Percentiles rank a stretch among this genome's conserved stretches.
Evolutionary conservation across 495 filamentous ascomycete genomes (phyloP).

Genomic region (Glarea lozoyensis): DNA sequence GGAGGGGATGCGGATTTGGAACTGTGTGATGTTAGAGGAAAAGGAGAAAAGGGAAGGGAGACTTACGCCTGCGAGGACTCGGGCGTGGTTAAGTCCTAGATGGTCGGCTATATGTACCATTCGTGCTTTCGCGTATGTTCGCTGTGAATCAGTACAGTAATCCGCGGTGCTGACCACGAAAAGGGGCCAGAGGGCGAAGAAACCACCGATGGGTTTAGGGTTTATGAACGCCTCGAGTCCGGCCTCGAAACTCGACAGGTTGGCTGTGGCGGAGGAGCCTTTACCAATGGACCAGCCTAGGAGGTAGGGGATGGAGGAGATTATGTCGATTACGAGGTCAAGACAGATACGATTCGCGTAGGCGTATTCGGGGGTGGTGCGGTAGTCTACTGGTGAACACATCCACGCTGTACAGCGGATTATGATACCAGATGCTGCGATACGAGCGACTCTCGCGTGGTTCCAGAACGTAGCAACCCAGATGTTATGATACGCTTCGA

Average conservation of each 20-base stretch:
- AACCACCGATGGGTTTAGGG: conserved; percentile 36
- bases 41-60: not conserved
- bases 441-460: conserved; percentile 30
- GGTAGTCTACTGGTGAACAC: conserved; percentile 40
- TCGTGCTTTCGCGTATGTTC: conserved; percentile 36
- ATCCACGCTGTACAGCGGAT: conserved; percentile 44
- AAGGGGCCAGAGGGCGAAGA: conserved; percentile 35
- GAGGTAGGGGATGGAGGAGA: conserved; percentile 42
- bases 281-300: conserved; percentile 38
- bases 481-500: conserved; percentile 42
- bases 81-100: conserved; percentile 39
- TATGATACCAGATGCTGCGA: conserved; percentile 35
- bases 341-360: conserved; percentile 27
- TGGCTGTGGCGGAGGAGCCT: conserved; percentile 9
- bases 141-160: conserved; percentile 38
- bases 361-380: conserved; percentile 44
- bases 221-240: conserved; percentile 23
- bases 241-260: conserved; percentile 24
- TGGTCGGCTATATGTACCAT: conserved; percentile 35
- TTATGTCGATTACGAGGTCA: conserved; percentile 37
- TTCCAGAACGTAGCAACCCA: conserved; percentile 41
- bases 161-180: conserved; percentile 35
- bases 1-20: conserved; percentile 39
- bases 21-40: conserved; percentile 15
- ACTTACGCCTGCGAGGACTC: conserved; percentile 33